phyloP scores from a whole-genome alignment of 192 early-diverging fungal genomes.

The Mortierella antarctica region DNA sequence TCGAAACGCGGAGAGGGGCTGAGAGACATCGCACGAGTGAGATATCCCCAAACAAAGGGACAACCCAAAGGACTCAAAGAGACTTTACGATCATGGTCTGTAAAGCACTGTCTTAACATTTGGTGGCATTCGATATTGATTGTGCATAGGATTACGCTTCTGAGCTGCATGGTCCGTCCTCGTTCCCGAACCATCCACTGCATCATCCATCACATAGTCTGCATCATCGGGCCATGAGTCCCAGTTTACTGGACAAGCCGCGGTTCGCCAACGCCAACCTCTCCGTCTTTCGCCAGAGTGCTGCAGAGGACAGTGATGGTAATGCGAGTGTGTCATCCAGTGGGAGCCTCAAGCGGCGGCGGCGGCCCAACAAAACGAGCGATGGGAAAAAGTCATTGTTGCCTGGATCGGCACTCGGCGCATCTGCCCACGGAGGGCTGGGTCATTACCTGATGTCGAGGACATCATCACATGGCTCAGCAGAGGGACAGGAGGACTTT shows the following conservation, averaged over 20 bases:
- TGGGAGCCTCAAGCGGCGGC: slow-evolving; percentile 44
- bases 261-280: slow-evolving; percentile 42
- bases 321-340: slow-evolving; percentile 50
- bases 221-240: slow-evolving; percentile 41
- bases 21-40: no score
- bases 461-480: slow-evolving; percentile 32
- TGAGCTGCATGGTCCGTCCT: background rate
- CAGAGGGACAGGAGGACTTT: slow-evolving; percentile 24
- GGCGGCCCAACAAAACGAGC: slow-evolving; percentile 32
- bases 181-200: slow-evolving; percentile 9
- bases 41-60: no score
- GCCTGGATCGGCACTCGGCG: slow-evolving; percentile 34
- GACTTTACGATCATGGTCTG: no score
- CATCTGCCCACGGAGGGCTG: slow-evolving; percentile 7
- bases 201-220: slow-evolving; percentile 11
- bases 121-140: no score
- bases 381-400: slow-evolving; percentile 32
- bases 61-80: no score
- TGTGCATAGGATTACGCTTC: slow-evolving; percentile 17
- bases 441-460: slow-evolving; percentile 29
- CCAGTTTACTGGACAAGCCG: slow-evolving; percentile 32
- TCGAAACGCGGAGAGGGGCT: no score
- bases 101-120: no score
- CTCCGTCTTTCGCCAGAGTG: slow-evolving; percentile 40
- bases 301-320: slow-evolving; percentile 52